Conservation (phyloP, 1,139 yeast species). For the Diutina siamensis region DNA sequence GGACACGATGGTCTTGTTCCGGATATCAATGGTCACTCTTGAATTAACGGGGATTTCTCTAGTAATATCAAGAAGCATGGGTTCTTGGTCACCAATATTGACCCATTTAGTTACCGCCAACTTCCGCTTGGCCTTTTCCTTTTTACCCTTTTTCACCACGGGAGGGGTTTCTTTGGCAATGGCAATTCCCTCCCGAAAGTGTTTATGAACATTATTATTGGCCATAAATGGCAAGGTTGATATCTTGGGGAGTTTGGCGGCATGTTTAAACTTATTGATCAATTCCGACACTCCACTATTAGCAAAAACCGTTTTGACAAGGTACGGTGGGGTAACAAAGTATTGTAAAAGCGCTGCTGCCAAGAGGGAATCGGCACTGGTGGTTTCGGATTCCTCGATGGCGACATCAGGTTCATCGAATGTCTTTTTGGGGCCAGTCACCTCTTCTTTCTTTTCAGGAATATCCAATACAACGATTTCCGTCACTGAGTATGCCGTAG, state of each 20-base stretch:
- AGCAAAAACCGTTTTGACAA: constrained; percentile 46
- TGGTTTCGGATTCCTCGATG: constrained; percentile 12
- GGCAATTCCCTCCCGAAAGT: constrained; percentile 59
- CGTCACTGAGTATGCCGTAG: constrained; percentile 54
- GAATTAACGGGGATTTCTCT: constrained; percentile 67
- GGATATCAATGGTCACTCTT: constrained; percentile 68
- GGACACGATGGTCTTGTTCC: constrained; percentile 52
- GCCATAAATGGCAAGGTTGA: constrained; percentile 67
- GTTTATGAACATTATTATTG: constrained; percentile 25
- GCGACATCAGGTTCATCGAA: not conserved
- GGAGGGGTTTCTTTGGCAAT: constrained; percentile 42
- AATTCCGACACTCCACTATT: constrained; percentile 15
- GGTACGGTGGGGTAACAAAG: constrained; percentile 79
- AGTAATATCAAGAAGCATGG: constrained; percentile 40
- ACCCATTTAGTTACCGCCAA: constrained; percentile 57
- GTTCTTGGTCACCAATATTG: constrained; percentile 54
- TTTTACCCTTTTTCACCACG: constrained; percentile 22
- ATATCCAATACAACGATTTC: constrained; percentile 61
- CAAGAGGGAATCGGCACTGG: constrained; percentile 27
- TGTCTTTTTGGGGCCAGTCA: not conserved
- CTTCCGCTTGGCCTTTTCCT: constrained; percentile 17
- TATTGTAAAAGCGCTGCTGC: constrained; percentile 68
- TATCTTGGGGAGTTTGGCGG: constrained; percentile 59
- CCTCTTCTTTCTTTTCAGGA: not conserved
- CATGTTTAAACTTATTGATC: constrained; percentile 42